Evolutionary conservation across 352 stramenopile genomes (phyloP).

Genomic region (Pythium aphanidermatum): DNA sequence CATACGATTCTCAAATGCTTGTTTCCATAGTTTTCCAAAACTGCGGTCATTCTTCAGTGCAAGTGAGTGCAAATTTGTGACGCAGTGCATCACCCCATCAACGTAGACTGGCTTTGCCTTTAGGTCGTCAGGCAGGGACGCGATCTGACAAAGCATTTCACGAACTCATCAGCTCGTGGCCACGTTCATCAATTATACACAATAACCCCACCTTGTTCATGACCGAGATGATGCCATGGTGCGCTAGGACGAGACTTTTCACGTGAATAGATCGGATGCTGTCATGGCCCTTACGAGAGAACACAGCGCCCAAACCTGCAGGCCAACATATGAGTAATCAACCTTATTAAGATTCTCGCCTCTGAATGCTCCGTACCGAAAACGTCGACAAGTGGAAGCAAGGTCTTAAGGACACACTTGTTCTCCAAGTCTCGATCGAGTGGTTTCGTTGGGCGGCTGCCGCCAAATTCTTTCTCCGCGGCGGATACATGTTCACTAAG

Average conservation of each 20-base stretch:
- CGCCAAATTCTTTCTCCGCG: constrained; percentile 12
- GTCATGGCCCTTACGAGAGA: constrained; percentile 43
- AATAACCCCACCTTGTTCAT: constrained; percentile 35
- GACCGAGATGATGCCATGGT: constrained; percentile 40
- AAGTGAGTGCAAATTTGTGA: constrained; percentile 33
- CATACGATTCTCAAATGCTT: constrained; percentile 21
- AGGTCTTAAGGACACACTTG: constrained; percentile 4
- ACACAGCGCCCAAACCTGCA: constrained; percentile 38
- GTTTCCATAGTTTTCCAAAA: constrained; percentile 40
- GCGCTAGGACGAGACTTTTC: constrained; percentile 40
- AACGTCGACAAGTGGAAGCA: constrained; percentile 9
- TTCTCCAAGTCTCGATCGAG: constrained; percentile 18
- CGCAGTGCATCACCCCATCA: constrained; percentile 54
- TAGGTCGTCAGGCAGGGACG: constrained; percentile 24
- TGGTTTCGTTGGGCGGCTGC: constrained; percentile 3
- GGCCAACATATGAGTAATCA: background rate
- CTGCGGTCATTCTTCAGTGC: constrained; percentile 44
- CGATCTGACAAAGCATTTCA: constrained; percentile 16
- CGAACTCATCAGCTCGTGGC: background rate
- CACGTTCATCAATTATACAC: background rate
- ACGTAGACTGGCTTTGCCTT: constrained; percentile 33
- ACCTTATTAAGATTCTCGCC: background rate
- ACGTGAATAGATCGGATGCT: constrained; percentile 36
- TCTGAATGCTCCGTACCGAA: constrained; percentile 4
- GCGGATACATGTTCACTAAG: constrained; percentile 6